phyloP scores from a whole-genome alignment of 768 basidiomycete species.

The Termitomyces titanicus region DNA sequence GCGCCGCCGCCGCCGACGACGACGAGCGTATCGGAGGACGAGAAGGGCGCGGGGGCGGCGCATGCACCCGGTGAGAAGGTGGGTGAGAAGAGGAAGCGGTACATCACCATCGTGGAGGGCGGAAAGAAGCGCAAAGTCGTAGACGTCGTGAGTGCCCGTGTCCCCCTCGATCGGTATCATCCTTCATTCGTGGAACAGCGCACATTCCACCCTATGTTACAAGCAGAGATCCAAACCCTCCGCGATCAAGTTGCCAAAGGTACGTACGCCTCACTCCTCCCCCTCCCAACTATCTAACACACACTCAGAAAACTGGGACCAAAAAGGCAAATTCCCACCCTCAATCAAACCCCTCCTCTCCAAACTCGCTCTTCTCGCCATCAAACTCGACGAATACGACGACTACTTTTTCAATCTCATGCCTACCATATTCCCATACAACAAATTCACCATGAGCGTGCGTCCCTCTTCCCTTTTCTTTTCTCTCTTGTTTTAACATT shows the following conservation, averaged over 20 bases:
- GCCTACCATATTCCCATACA: constrained; percentile 89
- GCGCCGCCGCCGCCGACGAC: neutral
- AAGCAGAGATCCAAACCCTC: constrained; percentile 56
- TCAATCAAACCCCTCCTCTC: constrained; percentile 68
- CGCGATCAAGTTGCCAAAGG: constrained; percentile 58
- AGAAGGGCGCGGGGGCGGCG: neutral
- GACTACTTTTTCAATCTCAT: constrained; percentile 90
- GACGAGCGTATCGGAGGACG: constrained; percentile 8
- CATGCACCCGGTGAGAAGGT: neutral
- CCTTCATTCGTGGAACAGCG: constrained; percentile 36
- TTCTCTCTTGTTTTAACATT: neutral
- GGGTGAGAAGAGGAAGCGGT: constrained; percentile 53
- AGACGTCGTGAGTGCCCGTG: constrained; percentile 48
- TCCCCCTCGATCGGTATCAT: too few species aligned
- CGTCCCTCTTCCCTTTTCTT: constrained; percentile 20
- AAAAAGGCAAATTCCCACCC: constrained; percentile 89
- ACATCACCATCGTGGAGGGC: constrained; percentile 46
- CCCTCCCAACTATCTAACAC: neutral
- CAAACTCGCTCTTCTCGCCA: constrained; percentile 72
- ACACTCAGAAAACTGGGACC: constrained; percentile 63
- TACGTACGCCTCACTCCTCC: constrained; percentile 19
- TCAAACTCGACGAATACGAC: constrained; percentile 84
- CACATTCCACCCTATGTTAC: constrained; percentile 70
- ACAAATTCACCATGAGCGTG: constrained; percentile 90
- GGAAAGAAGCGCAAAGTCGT: constrained; percentile 73